Base-by-base conservation (phyloP, 169 alveolate species). In the Cryptosporidium andersoni region DNA sequence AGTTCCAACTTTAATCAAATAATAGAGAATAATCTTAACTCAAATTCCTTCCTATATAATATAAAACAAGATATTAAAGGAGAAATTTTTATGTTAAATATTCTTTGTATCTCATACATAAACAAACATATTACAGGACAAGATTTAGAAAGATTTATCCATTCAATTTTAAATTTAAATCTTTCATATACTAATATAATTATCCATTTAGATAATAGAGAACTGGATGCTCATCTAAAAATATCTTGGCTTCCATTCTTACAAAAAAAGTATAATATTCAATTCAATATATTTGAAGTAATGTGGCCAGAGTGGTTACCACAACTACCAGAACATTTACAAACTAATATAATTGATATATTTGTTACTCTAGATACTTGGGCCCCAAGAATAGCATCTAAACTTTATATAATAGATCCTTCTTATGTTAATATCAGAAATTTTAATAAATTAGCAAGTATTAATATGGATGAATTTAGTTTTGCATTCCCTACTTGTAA, bases 251-350 rank as follows among this genome's bases (percentile, higher is more conserved):
- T 37, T 63, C 60, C 7, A 11, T 58, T 47, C 16, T 16, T 74
- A 60, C 60, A 55, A 47, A 58, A 68, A 68, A 74, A 74, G 37
- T 74, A 74, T 42, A 43, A 74, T 48, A 74, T 74, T 4, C 43
- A 12, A 40, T 16, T 56, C 12, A 51, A 58, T 39, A 58, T 43
- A 48, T n/a, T 74, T 55, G 62, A 74, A 6, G 60, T 74, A n/a
- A 62, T 49, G 25, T 36, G 40, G 34, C 85, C 85, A 56, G 48
- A 43, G 12, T 74, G 85, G 85, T 25, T 74, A 43, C 85, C 85
- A 9, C 42, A 47, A 66, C 39, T 66, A 55, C 48, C 85, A 4
- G 34, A 7, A 2, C 65, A 58, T 36, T 40, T 12, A 43, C 43
- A 49, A 11, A 74, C 55, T 74, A 58, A 66, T 3, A 12, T 74